Conservation (phyloP, 352 stramenopile species). For the Phytophthora boehmeriae region DNA sequence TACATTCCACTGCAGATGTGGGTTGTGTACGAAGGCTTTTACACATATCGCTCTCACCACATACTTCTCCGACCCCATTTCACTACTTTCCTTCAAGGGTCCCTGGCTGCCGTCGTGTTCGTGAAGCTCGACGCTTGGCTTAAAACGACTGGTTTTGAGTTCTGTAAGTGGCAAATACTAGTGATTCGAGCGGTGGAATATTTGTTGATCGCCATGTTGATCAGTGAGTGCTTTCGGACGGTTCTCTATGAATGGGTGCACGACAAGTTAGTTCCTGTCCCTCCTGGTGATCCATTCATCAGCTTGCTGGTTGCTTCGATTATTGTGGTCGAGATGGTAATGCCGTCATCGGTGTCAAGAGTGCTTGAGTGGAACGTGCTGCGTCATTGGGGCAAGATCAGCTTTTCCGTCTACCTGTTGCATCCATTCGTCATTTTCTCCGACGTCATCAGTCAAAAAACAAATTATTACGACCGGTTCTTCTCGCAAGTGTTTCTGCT, state of each 20-base stretch:
- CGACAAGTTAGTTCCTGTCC: conserved; percentile 24
- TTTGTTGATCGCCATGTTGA: conserved; percentile 14
- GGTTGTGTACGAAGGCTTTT: conserved; percentile 27
- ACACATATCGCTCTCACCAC: conserved; percentile 27
- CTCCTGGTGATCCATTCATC: conserved; percentile 22
- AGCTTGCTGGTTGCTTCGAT: conserved; percentile 27
- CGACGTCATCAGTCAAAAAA: neutral
- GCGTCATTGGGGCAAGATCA: conserved; percentile 36
- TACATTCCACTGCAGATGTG: conserved; percentile 17
- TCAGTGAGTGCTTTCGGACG: conserved; percentile 27
- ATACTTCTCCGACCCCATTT: conserved; percentile 31
- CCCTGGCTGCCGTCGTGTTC: conserved; percentile 34
- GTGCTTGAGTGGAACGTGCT: conserved; percentile 36
- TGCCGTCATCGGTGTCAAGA: conserved; percentile 26
- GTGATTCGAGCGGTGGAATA: conserved; percentile 24
- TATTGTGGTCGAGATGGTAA: conserved; percentile 46
- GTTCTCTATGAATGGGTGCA: conserved; percentile 38
- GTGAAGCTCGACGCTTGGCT: conserved; percentile 23
- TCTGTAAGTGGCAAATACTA: conserved; percentile 8
- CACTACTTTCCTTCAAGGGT: conserved; percentile 43
- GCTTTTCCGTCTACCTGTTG: conserved; percentile 50
- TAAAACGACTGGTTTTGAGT: conserved; percentile 14
- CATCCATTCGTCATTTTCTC: conserved; percentile 35
- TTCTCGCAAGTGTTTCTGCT: conserved; percentile 23
- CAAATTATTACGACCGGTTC: conserved; percentile 30